Percentiles rank a stretch among this genome's conserved stretches.
These are phyloP conservation scores for Phytophthora podocarpi DNA, from an alignment of 352 stramenopile genomes.

Conservation along the genomic window DNA sequence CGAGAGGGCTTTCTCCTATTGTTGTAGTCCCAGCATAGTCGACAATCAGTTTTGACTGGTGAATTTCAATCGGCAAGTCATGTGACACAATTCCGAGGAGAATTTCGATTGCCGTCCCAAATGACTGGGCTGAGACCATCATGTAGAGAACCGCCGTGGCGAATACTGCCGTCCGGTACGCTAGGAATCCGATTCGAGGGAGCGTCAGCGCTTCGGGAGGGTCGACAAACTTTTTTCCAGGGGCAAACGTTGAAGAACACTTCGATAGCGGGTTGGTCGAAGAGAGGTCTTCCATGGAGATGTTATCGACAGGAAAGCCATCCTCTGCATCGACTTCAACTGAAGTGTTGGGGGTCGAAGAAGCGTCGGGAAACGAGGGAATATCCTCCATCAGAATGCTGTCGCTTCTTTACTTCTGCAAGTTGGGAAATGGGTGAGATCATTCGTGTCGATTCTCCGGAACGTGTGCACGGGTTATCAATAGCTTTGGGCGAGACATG, in stretches of 20 bases:
- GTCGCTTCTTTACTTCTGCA: background rate
- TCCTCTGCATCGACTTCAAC: background rate
- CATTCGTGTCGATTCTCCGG: background rate
- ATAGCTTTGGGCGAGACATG: background rate
- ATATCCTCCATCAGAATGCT: background rate
- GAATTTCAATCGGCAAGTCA: slow-evolving; percentile 19
- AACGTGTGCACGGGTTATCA: background rate
- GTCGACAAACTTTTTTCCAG: background rate
- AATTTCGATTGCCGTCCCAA: slow-evolving; percentile 14
- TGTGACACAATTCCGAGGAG: slow-evolving; percentile 21
- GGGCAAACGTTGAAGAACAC: background rate
- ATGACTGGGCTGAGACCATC: slow-evolving; percentile 23
- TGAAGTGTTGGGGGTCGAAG: no score
- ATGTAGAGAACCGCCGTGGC: slow-evolving; percentile 24
- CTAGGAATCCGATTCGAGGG: slow-evolving; percentile 14
- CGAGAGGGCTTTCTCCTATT: slow-evolving; percentile 37
- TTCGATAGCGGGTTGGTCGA: background rate
- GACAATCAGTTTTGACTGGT: slow-evolving; percentile 29
- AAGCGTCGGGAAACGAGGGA: background rate
- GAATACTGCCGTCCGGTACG: slow-evolving; percentile 27
- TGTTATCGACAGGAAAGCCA: slow-evolving; percentile 3
- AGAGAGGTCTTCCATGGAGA: background rate
- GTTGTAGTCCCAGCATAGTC: slow-evolving; percentile 29
- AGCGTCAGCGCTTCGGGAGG: slow-evolving; percentile 10
- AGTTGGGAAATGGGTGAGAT: slow-evolving; percentile 5